phyloP scores from a whole-genome alignment of 257 asterid genomes.

The Jaltomata sinuosa region DNA sequence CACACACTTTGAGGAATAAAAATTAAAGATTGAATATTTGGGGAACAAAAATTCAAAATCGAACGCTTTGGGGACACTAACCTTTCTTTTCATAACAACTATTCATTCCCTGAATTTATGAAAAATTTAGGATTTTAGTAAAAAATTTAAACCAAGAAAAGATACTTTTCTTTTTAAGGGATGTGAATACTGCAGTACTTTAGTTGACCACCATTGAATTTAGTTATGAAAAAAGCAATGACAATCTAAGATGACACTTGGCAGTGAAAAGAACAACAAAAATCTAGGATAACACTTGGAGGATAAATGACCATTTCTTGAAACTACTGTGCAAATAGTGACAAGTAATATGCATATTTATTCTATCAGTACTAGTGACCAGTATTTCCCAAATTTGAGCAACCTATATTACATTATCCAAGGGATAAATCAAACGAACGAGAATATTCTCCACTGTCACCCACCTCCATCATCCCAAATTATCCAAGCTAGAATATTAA shows the following conservation, averaged over 20 bases:
- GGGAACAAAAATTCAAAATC: no score
- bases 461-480: background rate
- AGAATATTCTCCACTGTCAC: background rate
- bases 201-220: background rate
- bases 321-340: background rate
- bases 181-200: background rate
- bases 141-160: no score
- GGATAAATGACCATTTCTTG: background rate
- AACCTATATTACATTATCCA: background rate
- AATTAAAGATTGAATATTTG: no score
- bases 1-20: no score
- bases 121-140: no score
- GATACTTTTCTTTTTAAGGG: background rate
- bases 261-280: background rate
- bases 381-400: background rate
- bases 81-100: no score
- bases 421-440: background rate
- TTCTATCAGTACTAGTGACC: background rate
- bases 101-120: no score
- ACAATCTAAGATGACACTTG: background rate
- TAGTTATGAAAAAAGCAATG: background rate
- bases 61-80: no score
- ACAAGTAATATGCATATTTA: background rate
- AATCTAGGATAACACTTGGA: background rate
- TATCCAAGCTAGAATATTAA: no score